Evolutionary conservation across 345 rosid species (phyloP).

Genomic region (Citrus mangshanensis): DNA sequence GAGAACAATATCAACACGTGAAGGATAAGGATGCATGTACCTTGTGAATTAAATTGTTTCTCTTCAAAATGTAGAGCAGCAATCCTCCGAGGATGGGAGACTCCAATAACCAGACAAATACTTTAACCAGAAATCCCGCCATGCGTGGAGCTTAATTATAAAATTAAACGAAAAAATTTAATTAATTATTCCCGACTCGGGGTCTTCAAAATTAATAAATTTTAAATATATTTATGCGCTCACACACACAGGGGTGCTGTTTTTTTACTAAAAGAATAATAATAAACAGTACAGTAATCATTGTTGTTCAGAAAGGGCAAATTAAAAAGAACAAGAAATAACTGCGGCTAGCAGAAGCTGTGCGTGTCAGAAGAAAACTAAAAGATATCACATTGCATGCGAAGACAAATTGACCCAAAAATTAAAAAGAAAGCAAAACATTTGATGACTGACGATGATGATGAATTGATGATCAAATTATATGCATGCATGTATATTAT

Average conservation of each 20-base stretch:
- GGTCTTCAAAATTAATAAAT: no score
- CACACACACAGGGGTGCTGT: no score
- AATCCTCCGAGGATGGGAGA: conserved; percentile 38
- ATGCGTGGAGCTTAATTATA: conserved; percentile 49
- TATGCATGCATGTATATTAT: not conserved
- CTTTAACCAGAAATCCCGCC: conserved; percentile 64
- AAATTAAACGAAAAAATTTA: not conserved
- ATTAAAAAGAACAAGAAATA: not conserved
- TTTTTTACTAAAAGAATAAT: no score
- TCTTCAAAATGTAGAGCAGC: conserved; percentile 47
- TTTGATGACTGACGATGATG: no score
- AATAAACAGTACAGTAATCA: no score
- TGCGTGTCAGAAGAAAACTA: no score
- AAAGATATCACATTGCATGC: no score
- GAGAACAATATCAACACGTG: not conserved
- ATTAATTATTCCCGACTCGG: no score
- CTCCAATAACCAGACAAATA: conserved; percentile 64
- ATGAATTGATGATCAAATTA: not conserved
- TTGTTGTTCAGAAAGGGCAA: not conserved
- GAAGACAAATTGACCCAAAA: not conserved
- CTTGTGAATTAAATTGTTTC: conserved; percentile 56
- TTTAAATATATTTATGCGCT: no score
- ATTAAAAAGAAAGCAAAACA: no score
- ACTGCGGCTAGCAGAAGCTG: not conserved
- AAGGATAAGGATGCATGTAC: conserved; percentile 16